phyloP scores from a whole-genome alignment of 2,329 filamentous ascomycete genomes.

The Whalleya microplaca region DNA sequence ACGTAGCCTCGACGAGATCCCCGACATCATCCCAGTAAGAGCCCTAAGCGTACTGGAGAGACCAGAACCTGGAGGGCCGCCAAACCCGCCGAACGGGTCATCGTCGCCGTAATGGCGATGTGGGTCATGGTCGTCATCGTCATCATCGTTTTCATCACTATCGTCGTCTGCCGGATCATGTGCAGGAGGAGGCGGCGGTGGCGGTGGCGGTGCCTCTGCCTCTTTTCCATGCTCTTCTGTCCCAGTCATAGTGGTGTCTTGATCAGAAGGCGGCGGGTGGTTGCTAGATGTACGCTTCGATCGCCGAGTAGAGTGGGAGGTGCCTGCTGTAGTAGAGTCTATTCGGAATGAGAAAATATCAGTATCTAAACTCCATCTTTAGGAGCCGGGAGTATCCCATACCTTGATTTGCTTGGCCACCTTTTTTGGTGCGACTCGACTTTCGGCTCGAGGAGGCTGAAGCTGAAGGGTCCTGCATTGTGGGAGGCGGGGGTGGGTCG shows the following conservation, averaged over 20 bases:
- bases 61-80: slow-evolving; percentile 65
- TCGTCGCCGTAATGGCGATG: slow-evolving; percentile 68
- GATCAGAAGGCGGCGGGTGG: slow-evolving; percentile 51
- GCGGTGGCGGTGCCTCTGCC: slow-evolving; percentile 45
- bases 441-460: slow-evolving; percentile 73
- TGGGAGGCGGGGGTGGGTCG: slow-evolving; percentile 66
- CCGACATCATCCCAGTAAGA: slow-evolving; percentile 89
- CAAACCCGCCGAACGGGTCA: slow-evolving; percentile 68
- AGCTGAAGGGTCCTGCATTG: slow-evolving; percentile 60
- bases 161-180: slow-evolving; percentile 43
- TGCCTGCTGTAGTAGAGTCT: slow-evolving; percentile 33
- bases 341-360: slow-evolving; percentile 1
- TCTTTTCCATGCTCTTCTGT: slow-evolving; percentile 59
- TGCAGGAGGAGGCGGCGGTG: slow-evolving; percentile 48
- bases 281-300: slow-evolving; percentile 56
- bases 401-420: slow-evolving; percentile 51
- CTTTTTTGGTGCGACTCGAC: slow-evolving; percentile 72
- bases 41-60: slow-evolving; percentile 83
- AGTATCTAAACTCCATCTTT: not conserved
- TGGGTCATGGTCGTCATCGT: slow-evolving; percentile 61
- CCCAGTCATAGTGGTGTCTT: slow-evolving; percentile 74
- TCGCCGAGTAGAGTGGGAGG: slow-evolving; percentile 46
- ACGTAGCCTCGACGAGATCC: slow-evolving; percentile 77
- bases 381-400: slow-evolving; percentile 15
- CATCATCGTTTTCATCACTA: slow-evolving; percentile 49